A percentile compares a stretch with the other conserved stretches of the same genome.
Evolutionary conservation across 2,329 filamentous ascomycete genomes (phyloP).

Genomic region (Calcarisporium arbuscula): DNA sequence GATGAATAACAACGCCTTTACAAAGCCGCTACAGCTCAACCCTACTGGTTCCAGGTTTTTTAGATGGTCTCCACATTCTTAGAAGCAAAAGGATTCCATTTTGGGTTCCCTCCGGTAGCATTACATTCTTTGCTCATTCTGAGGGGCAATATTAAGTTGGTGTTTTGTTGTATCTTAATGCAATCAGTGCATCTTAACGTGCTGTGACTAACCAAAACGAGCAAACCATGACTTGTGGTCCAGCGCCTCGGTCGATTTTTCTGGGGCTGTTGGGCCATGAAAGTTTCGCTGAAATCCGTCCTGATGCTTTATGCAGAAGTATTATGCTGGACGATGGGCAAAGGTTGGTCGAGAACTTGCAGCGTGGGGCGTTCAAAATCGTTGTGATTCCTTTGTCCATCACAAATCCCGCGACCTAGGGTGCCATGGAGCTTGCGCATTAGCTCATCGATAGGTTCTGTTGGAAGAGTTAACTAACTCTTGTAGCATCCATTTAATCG

Average conservation of each 20-base stretch:
- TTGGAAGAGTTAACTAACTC: background rate
- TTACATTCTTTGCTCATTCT: slow-evolving; percentile 1
- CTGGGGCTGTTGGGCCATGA: background rate
- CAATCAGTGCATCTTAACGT: background rate
- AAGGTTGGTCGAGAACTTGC: background rate
- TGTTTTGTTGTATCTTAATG: no score
- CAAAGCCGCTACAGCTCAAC: background rate
- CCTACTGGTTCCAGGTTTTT: background rate
- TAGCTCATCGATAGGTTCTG: background rate
- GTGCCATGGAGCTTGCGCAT: background rate
- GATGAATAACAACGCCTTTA: no score
- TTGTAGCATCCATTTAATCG: background rate
- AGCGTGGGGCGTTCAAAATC: background rate
- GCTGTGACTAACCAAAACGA: background rate
- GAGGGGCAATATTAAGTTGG: background rate
- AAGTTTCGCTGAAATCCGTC: background rate
- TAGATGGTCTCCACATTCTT: slow-evolving; percentile 1
- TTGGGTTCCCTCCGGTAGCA: background rate
- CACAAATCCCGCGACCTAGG: background rate
- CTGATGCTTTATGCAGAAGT: slow-evolving; percentile 2
- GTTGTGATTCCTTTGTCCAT: background rate
- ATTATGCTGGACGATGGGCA: background rate
- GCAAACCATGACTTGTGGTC: background rate
- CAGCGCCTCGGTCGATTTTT: background rate
- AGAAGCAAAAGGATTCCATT: background rate